Base-by-base conservation (phyloP, 2,329 filamentous ascomycete genomes). In the Fusarium xylarioides region DNA sequence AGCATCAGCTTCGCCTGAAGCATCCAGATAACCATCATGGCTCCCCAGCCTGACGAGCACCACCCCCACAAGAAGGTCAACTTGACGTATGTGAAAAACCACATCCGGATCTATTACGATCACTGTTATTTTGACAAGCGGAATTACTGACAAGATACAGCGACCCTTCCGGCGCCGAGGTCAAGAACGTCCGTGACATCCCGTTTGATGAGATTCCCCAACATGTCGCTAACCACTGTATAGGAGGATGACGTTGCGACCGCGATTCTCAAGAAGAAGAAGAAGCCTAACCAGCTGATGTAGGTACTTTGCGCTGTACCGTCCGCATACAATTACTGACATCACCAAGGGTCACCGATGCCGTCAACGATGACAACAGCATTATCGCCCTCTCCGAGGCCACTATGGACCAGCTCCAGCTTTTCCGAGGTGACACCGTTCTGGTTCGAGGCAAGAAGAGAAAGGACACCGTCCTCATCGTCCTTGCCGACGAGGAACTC, bases 271-370 rank as follows among this genome's bases (percentile, higher is more conserved):
- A 98, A 98, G 89, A 98, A 98, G 90, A 99, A 99, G 93, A 99
- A 99, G 95, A 99, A 99, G 94, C 95, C 95, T 79, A 99, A 99
- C 86, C 97, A 95, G 81, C 86, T 99, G 83, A 97, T 99, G 95
- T 97, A 88, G 83, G 92, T 84, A 78, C 11, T 43, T 47, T 35
- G 58, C 40, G 66, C 35, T 50, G 26, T 61, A n/a, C 9, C 42
- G 69, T 52, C 46, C 38, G 23, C 38, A 64, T 34, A 53, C 47
- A 56, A 70, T 68, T 72, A 68, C 70, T 82, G 55, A 79, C 73
- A 54, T 44, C n/a, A 55, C 56, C 44, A 80, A 97, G 95, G 87
- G 96, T 99, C 76, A 98, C 96, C 81, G 97, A 99, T 90, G 95
- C 96, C 83, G 90, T 93, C 80, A 99, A 97, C 86, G 96, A 99